These are phyloP conservation scores for Penicillium rolfsii DNA, from an alignment of 2,329 filamentous ascomycete genomes.

Conservation along the genomic window DNA sequence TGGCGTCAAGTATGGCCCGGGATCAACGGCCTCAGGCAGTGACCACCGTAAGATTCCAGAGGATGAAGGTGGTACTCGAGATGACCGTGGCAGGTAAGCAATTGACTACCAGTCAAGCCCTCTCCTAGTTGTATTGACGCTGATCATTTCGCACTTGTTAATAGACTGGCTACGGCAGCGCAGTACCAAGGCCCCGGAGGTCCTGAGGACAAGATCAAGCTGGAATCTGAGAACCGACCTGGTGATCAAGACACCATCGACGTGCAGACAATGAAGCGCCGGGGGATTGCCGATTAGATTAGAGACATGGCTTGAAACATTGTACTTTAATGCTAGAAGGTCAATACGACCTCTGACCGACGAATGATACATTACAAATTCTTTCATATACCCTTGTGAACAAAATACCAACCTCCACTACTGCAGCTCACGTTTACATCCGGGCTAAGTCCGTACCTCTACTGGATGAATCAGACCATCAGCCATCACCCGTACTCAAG, in stretches of 20 bases:
- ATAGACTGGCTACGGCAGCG: constrained; percentile 40
- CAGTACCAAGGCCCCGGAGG: constrained; percentile 43
- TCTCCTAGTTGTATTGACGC: background rate
- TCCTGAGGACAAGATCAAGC: constrained; percentile 40
- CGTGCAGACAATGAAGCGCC: constrained; percentile 31
- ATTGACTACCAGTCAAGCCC: background rate
- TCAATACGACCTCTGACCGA: background rate
- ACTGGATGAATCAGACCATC: background rate
- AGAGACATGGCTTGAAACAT: background rate
- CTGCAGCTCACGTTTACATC: background rate
- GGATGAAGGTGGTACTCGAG: constrained; percentile 46
- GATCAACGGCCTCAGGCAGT: constrained; percentile 40
- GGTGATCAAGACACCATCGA: constrained; percentile 36
- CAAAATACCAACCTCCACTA: background rate
- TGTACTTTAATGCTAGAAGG: background rate
- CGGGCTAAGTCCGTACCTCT: background rate
- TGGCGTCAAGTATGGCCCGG: constrained; percentile 43
- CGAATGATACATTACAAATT: background rate
- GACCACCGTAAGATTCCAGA: constrained; percentile 46
- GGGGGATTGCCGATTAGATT: constrained; percentile 23
- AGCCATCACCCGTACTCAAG: background rate
- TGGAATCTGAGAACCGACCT: constrained; percentile 30
- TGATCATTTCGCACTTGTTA: constrained; percentile 3
- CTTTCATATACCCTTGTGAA: background rate
- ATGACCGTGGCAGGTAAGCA: constrained; percentile 43